Conservation (phyloP, 345 rosid genomes). For the Mangifera indica region DNA sequence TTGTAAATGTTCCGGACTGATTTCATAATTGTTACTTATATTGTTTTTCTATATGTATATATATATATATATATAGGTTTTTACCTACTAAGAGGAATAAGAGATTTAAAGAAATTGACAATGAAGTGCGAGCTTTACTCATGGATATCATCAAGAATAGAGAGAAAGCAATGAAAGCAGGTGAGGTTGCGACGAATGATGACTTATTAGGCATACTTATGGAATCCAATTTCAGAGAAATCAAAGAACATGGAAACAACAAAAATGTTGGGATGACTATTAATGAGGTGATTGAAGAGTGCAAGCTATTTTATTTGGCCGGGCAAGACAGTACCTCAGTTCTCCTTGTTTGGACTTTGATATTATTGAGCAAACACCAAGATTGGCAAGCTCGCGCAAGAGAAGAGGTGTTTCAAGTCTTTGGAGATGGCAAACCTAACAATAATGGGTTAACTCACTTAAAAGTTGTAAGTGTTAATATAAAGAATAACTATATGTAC, state of each 20-base stretch:
- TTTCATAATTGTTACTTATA: background rate
- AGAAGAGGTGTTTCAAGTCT: conserved; percentile 52
- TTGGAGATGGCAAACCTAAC: conserved; percentile 33
- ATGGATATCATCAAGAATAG: conserved; percentile 35
- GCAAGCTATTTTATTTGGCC: conserved; percentile 60
- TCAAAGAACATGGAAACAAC: conserved; percentile 25
- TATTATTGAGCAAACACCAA: conserved; percentile 44
- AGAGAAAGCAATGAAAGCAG: conserved; percentile 35
- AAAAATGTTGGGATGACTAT: conserved; percentile 26
- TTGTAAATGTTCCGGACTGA: too few species aligned
- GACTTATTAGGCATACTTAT: conserved; percentile 46
- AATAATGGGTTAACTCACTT: conserved; percentile 38
- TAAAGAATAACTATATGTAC: too few species aligned
- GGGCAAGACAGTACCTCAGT: conserved; percentile 64
- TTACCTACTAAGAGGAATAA: conserved; percentile 48
- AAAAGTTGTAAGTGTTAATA: conserved; percentile 51
- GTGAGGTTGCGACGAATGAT: conserved; percentile 16
- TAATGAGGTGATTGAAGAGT: conserved; percentile 60
- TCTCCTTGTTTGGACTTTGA: conserved; percentile 56
- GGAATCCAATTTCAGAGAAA: conserved; percentile 42
- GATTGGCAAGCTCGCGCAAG: conserved; percentile 65
- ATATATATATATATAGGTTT: conserved; percentile 38
- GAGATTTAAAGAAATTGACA: conserved; percentile 33
- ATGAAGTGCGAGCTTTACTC: conserved; percentile 34
- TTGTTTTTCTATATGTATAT: background rate